Evolutionary conservation across 2,329 filamentous ascomycete genomes (phyloP), one percentile per base, ranked within the genome.

Genomic region (Alternaria metachromatica): DNA sequence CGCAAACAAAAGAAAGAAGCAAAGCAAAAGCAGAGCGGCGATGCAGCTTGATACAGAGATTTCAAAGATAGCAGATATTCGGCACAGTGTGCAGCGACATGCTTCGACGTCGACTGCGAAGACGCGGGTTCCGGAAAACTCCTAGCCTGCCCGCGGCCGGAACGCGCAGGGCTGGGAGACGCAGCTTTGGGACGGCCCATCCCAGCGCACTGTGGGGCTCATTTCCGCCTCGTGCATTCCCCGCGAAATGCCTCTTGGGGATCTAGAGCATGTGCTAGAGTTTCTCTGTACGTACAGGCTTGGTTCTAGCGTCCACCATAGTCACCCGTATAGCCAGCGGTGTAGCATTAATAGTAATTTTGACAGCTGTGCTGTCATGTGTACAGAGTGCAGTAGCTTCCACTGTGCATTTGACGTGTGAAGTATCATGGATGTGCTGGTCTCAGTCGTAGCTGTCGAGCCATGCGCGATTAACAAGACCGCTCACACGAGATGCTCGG

Each of bases 1-100:
- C 70, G 78, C 53, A 80, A 73, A 65, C 72, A 78, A 13, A 78
- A 74, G 70, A 78, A 77, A 51, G 73, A 74, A 30, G 70, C 50
- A 60, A 70, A 73, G 64, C 67, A 71, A 57, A 65, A 64, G 48
- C 65, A 72, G 64, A 63, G 66, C 37, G 74, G 74, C 23, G 72
- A 75, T 61, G 56, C 33, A 25, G 60, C 60, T 30, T 63, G 51
- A 54, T 44, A 33, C 25, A 48, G 60, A 59, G 37, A 41, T 41
- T 41, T 41, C 37, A 41, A 25, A 72, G 37, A 33, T 21, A 37
- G 1, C 62, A 45, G n/a, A 41, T 6, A 41, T 73, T 63, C 43
- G 63, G 62, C 55, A 45, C 43, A 58, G 63, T 46, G 45, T 67
- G 51, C 37, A 64, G 28, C 49, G 49, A 53, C 55, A 62, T 44